Base-by-base conservation (phyloP, 176 grass and related monocot species). In the Urochloa ruziziensis region DNA sequence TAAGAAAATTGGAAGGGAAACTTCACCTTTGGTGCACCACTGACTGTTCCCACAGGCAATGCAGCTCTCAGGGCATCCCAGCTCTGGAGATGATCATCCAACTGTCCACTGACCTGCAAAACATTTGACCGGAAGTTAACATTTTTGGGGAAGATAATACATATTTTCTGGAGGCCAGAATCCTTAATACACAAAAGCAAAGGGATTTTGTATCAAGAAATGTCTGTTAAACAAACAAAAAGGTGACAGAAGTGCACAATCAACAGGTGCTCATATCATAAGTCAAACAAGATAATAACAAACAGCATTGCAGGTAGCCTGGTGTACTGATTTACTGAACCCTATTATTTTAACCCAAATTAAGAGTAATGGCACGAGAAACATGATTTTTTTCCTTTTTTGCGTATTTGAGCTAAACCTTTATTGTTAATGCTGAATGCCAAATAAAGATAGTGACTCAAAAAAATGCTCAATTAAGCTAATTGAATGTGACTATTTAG, bases 1-100 rank as follows among this genome's bases (percentile, higher is more conserved):
- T 67, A 70, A 78, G 61, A 39, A 75, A 29, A 76, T 67, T 54
- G 16, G 34, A 71, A 67, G 27, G 21, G 62, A 42, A 64, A 67
- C 18, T 43, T 69, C 58, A 97, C 91, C 91, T 97, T 94, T 70
- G 94, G 94, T 37, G 94, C 94, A 79, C 94, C 94, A 56, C 94
- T 97, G 23, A 97, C 91, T 73, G 94, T 97, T 87, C 94, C 94
- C 28, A 94, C 91, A 53, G 94, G 94, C 85, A 97, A 84, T 6
- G 94, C 94, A 78, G 94, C 89, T 71, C 94, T 90, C 24, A 97
- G 43, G 24, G 91, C 94, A 90, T 97, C 94, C 94, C 94, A 94
- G 44, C 94, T 94, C 82, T 83, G 80, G 15, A 94, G 87, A 79
- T 79, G 29, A 80, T 94, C 89, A 63, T 75, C 70, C 76, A 97